Conservation (phyloP, 768 basidiomycete genomes). For the Auriculariales sp. region DNA sequence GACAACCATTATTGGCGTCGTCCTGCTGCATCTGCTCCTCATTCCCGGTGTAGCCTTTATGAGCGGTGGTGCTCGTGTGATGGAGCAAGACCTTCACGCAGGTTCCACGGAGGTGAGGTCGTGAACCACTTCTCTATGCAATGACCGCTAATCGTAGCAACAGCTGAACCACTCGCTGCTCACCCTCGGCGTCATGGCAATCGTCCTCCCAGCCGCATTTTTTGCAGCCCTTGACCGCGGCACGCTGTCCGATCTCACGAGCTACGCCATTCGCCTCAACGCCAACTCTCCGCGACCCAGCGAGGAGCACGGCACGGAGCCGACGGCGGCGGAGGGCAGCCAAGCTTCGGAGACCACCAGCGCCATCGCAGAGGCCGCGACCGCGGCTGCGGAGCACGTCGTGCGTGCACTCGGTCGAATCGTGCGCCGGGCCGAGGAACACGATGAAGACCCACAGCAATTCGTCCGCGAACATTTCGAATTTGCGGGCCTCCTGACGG, state of each 20-base stretch:
- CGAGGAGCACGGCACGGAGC: neutral
- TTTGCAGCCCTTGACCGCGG: conserved; percentile 40
- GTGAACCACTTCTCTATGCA: too few species aligned
- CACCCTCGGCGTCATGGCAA: conserved; percentile 29
- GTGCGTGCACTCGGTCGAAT: conserved; percentile 2
- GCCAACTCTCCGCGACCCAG: neutral
- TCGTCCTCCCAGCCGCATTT: conserved; percentile 52
- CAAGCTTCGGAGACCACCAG: too few species aligned
- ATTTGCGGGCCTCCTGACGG: conserved; percentile 20
- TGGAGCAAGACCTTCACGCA: conserved; percentile 50
- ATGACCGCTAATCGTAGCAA: too few species aligned
- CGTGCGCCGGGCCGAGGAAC: neutral
- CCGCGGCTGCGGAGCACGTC: conserved; percentile 4
- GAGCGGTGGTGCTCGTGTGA: conserved; percentile 52
- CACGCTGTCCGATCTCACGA: neutral
- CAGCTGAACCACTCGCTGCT: conserved; percentile 58
- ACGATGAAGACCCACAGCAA: conserved; percentile 3
- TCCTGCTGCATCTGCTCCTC: conserved; percentile 23
- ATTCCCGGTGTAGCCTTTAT: conserved; percentile 58
- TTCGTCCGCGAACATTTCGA: neutral
- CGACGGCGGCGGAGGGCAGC: too few species aligned
- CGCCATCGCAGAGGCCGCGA: conserved; percentile 8
- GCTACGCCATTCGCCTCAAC: neutral
- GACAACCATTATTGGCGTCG: conserved; percentile 43
- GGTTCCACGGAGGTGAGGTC: conserved; percentile 36